Conservation (phyloP, 1,284 basidiomycete genomes). For the Ganoderma leucocontextum region DNA sequence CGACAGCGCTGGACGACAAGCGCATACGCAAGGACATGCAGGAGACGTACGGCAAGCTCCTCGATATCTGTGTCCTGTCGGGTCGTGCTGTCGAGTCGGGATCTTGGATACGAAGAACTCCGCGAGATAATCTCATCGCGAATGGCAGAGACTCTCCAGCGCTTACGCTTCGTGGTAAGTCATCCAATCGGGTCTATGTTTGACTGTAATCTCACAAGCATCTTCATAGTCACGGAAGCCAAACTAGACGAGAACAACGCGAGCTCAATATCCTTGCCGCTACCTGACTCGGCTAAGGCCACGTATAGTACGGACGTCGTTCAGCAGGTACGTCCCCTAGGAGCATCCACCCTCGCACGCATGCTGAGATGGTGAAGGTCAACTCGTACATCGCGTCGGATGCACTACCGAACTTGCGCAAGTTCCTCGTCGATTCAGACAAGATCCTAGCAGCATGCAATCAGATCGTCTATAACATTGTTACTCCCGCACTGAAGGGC, state of each 20-base stretch:
- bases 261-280: conserved; percentile 45
- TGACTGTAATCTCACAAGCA: background rate
- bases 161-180: conserved; percentile 59
- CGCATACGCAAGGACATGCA: conserved; percentile 91
- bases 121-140: conserved; percentile 61
- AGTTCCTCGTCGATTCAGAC: conserved; percentile 88
- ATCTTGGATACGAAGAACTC: conserved; percentile 79
- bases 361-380: conserved; percentile 55
- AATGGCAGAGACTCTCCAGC: conserved; percentile 78
- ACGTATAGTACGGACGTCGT: conserved; percentile 55
- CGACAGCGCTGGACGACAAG: conserved; percentile 89
- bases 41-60: conserved; percentile 87
- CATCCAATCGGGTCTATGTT: background rate
- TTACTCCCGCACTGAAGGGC: conserved; percentile 82
- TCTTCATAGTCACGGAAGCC: conserved; percentile 42
- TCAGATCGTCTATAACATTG: conserved; percentile 88
- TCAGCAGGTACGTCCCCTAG: conserved; percentile 53
- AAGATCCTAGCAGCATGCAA: conserved; percentile 81
- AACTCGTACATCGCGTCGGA: conserved; percentile 76
- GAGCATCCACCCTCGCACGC: background rate
- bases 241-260: conserved; percentile 66
- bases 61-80: conserved; percentile 85
- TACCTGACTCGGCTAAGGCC: conserved; percentile 53
- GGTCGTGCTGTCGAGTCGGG: conserved; percentile 80
- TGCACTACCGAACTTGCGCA: conserved; percentile 81